phyloP scores from a whole-genome alignment of 2,329 filamentous ascomycete species.

The Clarireedia hainanense region DNA sequence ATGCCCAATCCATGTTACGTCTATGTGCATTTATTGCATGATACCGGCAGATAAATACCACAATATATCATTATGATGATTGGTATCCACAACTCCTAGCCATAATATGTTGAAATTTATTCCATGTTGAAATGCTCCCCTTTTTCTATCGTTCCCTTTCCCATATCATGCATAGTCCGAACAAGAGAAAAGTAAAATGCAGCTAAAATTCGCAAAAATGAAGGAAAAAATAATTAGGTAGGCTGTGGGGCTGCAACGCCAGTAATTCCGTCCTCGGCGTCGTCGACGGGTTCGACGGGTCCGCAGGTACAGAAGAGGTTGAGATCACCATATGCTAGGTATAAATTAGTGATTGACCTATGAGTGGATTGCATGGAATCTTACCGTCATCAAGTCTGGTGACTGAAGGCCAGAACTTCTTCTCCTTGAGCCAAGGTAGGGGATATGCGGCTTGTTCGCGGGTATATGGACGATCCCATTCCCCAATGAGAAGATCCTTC shows the following conservation, averaged over 20 bases:
- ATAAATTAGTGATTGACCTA: constrained; percentile 15
- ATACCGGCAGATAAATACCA: no score
- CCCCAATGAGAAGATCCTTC: constrained; percentile 64
- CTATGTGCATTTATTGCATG: no score
- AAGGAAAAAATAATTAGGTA: constrained; percentile 13
- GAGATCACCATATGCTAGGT: constrained; percentile 72
- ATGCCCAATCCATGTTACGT: no score
- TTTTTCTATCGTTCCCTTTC: no score
- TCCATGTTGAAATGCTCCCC: no score
- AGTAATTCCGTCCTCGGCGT: constrained; percentile 24
- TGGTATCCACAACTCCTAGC: no score
- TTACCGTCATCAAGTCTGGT: constrained; percentile 81
- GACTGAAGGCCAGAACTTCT: constrained; percentile 95
- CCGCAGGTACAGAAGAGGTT: constrained; percentile 95
- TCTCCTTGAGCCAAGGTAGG: constrained; percentile 72
- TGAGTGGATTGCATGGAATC: constrained; percentile 29
- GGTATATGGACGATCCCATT: constrained; percentile 78
- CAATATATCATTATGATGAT: no score
- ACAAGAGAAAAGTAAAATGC: no score
- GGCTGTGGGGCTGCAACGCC: constrained; percentile 19
- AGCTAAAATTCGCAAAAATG: no score
- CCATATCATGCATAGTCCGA: no score
- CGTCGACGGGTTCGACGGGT: constrained; percentile 74
- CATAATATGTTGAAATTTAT: no score
- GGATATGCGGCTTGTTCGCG: constrained; percentile 84